phyloP scores from a whole-genome alignment of 139 green algal species.

The Chlorella sp. region DNA sequence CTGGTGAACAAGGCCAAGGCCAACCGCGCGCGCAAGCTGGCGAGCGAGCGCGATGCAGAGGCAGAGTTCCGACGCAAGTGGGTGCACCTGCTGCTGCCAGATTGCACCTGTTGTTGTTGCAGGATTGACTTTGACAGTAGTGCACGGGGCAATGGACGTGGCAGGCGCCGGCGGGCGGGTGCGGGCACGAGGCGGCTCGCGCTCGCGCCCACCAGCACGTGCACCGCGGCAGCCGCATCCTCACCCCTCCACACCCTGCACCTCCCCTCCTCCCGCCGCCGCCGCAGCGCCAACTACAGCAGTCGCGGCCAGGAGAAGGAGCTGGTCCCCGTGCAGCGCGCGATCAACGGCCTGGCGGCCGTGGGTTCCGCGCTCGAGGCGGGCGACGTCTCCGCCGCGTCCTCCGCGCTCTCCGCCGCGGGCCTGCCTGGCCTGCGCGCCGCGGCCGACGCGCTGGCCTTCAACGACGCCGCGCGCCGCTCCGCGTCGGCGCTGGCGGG shows the following conservation, averaged over 20 bases:
- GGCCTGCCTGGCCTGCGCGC: constrained; percentile 41
- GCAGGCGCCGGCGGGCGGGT: background rate
- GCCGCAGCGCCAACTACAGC: background rate
- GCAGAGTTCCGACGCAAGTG: constrained; percentile 9
- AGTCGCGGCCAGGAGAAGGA: constrained; percentile 38
- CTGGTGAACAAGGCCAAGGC: constrained; percentile 65
- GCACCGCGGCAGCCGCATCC: background rate
- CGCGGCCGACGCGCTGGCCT: constrained; percentile 15
- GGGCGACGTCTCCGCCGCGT: constrained; percentile 48
- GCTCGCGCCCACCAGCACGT: background rate
- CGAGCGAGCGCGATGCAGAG: constrained; percentile 30
- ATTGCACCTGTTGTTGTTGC: no score
- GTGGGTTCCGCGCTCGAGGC: constrained; percentile 54
- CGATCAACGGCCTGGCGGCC: constrained; percentile 56
- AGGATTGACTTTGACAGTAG: constrained; percentile 24
- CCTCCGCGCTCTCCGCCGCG: constrained; percentile 42
- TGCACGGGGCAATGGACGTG: background rate
- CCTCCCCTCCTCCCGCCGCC: no score
- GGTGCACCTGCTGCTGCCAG: no score
- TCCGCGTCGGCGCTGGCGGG: constrained; percentile 29
- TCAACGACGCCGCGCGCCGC: constrained; percentile 5
- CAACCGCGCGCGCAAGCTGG: constrained; percentile 54
- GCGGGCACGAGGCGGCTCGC: background rate
- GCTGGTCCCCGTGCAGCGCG: constrained; percentile 56
- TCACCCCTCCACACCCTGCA: no score